Evolutionary conservation across 2,329 filamentous ascomycete genomes (phyloP), one percentile per base, ranked within the genome.

Genomic region (Annulohypoxylon truncatum): DNA sequence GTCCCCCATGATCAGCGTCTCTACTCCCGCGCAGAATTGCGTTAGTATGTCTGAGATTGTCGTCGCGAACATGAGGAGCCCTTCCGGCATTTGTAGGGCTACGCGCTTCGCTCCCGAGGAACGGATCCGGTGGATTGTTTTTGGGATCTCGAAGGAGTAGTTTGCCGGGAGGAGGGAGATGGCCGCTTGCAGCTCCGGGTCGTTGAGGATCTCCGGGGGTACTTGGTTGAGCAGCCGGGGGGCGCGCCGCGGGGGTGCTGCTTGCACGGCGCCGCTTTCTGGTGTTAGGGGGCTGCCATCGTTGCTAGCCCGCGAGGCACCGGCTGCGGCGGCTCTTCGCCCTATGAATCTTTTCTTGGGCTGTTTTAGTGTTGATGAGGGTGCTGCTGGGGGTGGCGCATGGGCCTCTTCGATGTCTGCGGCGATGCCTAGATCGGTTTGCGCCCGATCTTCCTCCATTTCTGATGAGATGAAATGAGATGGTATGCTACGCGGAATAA

Each of bases 1-100:
- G 77, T 99, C 96, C 66, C 96, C 96, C 96, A 99, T 99, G 78
- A 99, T 99, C 57, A 98, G 84, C 1, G 95, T 98, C 77, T 96
- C 93, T 40, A 92, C 91, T 1, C 92, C 94, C 0, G 93, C 91
- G 76, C 96, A 99, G 82, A 99, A 99, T 76, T 94, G 92, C 0
- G 92, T 93, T 50, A 99, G 84, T 73, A 99, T 98, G 77, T 99
- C 96, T 2, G 96, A 97, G 72, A 99, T 95, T 33, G 96, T 99
- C 24, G 96, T 98, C 20, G 96, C 96, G 77, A 99, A 99, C 61
- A 99, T 84, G 26, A 99, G 87, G 1, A 99, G 86, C 1, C 96
- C 96, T 79, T 99, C 96, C 4, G 96, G 96, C 84, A 99, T 96
- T 79, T 99, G 96, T n/a, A 99, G 84, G 0, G 95, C 96, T 2